Base-by-base conservation (phyloP, 2,329 filamentous ascomycete species). In the Akanthomyces lecanii region DNA sequence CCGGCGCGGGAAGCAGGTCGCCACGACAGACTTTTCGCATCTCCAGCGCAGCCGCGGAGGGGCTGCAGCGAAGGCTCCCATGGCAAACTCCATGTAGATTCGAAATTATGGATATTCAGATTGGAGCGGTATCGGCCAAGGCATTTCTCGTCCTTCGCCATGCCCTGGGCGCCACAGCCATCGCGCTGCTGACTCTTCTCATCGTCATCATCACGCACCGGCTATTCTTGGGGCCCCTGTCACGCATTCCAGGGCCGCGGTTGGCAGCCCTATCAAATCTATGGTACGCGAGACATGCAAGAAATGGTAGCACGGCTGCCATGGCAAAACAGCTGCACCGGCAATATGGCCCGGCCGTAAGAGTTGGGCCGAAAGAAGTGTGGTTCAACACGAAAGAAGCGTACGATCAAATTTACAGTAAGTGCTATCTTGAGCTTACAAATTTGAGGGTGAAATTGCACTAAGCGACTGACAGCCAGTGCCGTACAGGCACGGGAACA, bases 291-390 rank as follows among this genome's bases (percentile, higher is more conserved):
- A 73, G 74, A 12, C 76, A 82, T 3, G 76, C 77, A 2, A 74
- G 78, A 10, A 73, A 78, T 42, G 82, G 82, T 0, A 73, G 71
- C 2, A 75, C 80, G 68, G 71, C 74, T 5, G 66, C 71, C 8
- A 58, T 85, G 3, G 79, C 77, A 1, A 76, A 72, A 67, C 73
- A 71, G 0, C 65, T 85, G n/a, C 82, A 84, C 61, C 64, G 67
- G 0, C 69, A 63, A 12, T 84, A 84, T 64, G 83, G 83, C 0
- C 76, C 79, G 0, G 72, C 77, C 2, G 83, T 85, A n/a, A 76
- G 83, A 0, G 77, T 85, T 8, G 80, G 80, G 0, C 82, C 83
- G 0, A 77, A 82, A 40, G 82, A 85, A 67, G 75, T 85, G 6
- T 84, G 82, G 78, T 79, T 84, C 33, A 72, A 79, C 63, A 80